Evolutionary conservation across 2,329 filamentous ascomycete species (phyloP).

Genomic region (Colletotrichum gloeosporioides): DNA sequence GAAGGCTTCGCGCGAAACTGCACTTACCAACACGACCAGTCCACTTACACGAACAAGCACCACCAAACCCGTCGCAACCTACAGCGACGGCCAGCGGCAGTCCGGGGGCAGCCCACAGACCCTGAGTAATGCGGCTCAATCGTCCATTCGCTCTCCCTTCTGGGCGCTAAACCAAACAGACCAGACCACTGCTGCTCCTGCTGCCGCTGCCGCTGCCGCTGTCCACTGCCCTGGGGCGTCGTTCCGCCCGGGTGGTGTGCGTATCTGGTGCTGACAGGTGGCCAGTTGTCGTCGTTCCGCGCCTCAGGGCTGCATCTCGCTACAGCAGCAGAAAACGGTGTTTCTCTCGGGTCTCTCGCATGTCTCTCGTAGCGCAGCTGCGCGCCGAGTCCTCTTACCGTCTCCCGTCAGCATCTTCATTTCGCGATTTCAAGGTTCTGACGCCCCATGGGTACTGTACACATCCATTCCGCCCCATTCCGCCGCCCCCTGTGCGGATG

Average conservation of each 20-base stretch:
- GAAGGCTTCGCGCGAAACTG: not conserved
- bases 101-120: not conserved
- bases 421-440: not conserved
- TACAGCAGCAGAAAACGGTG: not conserved
- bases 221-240: not conserved
- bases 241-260: not conserved
- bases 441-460: not conserved
- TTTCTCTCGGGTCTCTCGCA: not conserved
- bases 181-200: not conserved
- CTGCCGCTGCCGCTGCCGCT: not conserved
- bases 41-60: not conserved
- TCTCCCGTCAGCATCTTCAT: not conserved
- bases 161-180: not conserved
- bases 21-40: not conserved
- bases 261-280: not conserved
- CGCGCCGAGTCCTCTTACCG: not conserved
- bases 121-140: not conserved
- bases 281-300: not conserved
- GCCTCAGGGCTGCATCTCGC: not conserved
- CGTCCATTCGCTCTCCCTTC: not conserved
- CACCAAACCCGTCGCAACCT: not conserved
- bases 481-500: not conserved
- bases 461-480: not conserved
- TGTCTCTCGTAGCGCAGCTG: not conserved
- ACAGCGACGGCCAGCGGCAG: not conserved